Base-by-base conservation (phyloP, 148 eudicot genomes). In the Vaccinium darrowii region DNA sequence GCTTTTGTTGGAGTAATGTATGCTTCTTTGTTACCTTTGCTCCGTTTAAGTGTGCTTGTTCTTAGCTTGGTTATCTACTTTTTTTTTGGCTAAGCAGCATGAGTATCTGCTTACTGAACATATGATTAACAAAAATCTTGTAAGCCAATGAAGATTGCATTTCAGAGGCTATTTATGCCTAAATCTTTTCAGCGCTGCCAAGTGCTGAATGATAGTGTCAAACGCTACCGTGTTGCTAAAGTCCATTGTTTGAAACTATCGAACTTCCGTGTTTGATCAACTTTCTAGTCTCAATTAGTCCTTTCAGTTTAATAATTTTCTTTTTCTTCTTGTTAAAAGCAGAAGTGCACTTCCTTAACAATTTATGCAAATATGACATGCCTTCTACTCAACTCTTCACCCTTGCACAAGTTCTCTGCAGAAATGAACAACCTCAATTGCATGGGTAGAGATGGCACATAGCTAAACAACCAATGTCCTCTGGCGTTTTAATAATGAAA, bases 1-100 rank as follows among this genome's bases (percentile, higher is more conserved):
- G 95, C 82, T 97, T 86, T 85, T 97, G 98, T 86, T 95, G 98
- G 99, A 95, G 98, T 92, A 96, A 94, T 91, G 99, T 97, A 97
- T 83, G 60, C 84, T 85, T 82, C 85, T 54, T 56, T 76, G 76
- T 83, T 49, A 62, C 74, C 84, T 30, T 84, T 76, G n/a, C 36
- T 76, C 76, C 18, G 12, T 82, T 77, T 86, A 23, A 16, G 72
- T 57, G 53, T 27, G 71, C 81, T 78, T 86, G 36, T 27, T 85
- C 60, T 79, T 57, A 15, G 49, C 27, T 5, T 43, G 47, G 5
- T 4, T 43, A 43, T 43, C 47, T 43, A 43, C 47, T 43, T 43
- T 43, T 43, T 43, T 43, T 43, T 43, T 43, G 47, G 43, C 7
- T 43, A 43, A 43, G 47, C 47, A 43, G 47, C 7, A 43, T 43